Conservation (phyloP, 352 stramenopile genomes). For the Phytopythium ostracodes region DNA sequence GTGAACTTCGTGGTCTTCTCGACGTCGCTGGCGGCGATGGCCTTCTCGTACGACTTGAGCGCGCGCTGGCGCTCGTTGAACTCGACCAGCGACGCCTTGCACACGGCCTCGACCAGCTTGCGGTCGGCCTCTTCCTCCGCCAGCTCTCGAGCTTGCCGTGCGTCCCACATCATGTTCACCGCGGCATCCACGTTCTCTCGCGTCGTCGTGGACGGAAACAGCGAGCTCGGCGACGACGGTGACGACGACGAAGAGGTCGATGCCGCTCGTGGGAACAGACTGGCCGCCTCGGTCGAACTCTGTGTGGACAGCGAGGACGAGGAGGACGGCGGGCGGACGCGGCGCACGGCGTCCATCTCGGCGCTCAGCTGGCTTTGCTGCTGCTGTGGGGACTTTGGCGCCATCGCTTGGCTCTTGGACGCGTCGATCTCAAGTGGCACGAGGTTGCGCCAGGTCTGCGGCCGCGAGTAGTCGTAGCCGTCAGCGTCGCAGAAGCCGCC, state of each 20-base stretch:
- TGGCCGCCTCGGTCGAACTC: not conserved
- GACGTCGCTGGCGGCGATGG: constrained; percentile 24
- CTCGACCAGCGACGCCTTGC: constrained; percentile 70
- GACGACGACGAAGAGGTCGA: too few relatives aligned
- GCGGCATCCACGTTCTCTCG: constrained; percentile 29
- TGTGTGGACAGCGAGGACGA: constrained; percentile 2
- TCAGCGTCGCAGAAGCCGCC: constrained; percentile 2
- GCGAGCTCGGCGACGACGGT: not conserved
- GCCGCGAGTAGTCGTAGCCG: constrained; percentile 30
- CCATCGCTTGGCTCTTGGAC: not conserved
- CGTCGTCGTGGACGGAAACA: constrained; percentile 12
- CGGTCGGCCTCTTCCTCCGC: constrained; percentile 57
- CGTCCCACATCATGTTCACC: constrained; percentile 63
- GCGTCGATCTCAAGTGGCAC: constrained; percentile 24
- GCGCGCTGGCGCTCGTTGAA: constrained; percentile 66
- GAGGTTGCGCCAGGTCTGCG: constrained; percentile 39
- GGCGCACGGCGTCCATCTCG: constrained; percentile 11
- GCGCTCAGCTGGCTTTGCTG: constrained; percentile 3
- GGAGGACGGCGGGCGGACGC: constrained; percentile 7
- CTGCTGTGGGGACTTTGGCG: not conserved
- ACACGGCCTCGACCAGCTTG: constrained; percentile 76
- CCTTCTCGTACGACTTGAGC: constrained; percentile 46
- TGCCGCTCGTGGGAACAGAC: not conserved
- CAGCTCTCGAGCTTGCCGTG: constrained; percentile 40
- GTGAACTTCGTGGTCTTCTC: constrained; percentile 27